Evolutionary conservation across 257 asterid genomes (phyloP).

Genomic region (Nicotiana attenuata): DNA sequence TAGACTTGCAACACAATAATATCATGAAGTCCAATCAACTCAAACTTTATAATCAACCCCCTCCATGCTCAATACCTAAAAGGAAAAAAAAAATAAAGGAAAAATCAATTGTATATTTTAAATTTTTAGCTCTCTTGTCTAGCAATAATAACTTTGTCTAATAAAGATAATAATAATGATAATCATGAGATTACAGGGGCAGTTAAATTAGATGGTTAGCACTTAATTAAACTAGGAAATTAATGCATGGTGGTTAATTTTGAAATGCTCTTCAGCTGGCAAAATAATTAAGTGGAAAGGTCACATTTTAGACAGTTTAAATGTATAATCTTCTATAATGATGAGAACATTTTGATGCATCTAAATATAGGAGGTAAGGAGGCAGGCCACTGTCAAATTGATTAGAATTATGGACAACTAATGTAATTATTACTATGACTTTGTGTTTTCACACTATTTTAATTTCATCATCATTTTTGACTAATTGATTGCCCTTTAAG

Average conservation of each 20-base stretch:
- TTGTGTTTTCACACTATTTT: not conserved
- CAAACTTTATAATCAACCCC: not conserved
- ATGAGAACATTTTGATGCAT: not conserved
- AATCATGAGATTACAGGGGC: slow-evolving; percentile 8
- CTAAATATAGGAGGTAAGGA: not conserved
- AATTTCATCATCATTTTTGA: slow-evolving; percentile 9
- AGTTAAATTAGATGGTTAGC: not conserved
- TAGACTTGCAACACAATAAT: slow-evolving; percentile 8
- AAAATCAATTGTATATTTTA: not conserved
- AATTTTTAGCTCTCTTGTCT: not conserved
- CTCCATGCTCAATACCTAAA: not conserved
- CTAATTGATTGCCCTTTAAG: slow-evolving; percentile 11
- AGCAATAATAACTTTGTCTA: slow-evolving; percentile 8
- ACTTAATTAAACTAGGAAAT: not conserved
- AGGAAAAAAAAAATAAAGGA: not conserved
- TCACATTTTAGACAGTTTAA: slow-evolving; percentile 6
- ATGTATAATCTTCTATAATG: slow-evolving; percentile 7
- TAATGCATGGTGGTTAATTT: not conserved
- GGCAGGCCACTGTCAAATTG: not conserved
- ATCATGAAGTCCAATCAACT: slow-evolving; percentile 8
- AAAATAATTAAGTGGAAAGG: slow-evolving; percentile 12
- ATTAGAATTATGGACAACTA: slow-evolving; percentile 16
- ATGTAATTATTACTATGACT: slow-evolving; percentile 10
- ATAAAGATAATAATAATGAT: not conserved
- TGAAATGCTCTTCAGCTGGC: slow-evolving; percentile 16